These are phyloP conservation scores for Solanum verrucosum DNA, from an alignment of 257 asterid species.

Conservation along the genomic window DNA sequence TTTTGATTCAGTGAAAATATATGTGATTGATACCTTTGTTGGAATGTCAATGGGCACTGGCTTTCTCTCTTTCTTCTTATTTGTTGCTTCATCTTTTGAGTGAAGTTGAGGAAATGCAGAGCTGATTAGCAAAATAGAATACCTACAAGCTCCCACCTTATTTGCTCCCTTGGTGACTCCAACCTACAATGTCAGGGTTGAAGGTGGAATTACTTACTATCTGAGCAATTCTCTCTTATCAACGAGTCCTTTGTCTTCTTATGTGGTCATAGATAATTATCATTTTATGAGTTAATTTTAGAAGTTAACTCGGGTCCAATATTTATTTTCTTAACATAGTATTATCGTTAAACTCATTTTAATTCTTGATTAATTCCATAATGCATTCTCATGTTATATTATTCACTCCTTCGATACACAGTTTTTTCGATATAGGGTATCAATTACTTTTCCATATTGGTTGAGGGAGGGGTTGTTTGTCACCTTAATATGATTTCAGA, in stretches of 20 bases:
- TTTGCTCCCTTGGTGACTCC: background rate
- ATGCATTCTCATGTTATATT: background rate
- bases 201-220: background rate
- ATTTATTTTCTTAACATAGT: background rate
- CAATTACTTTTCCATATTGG: background rate
- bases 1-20: background rate
- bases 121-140: background rate
- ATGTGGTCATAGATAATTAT: background rate
- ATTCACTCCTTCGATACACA: background rate
- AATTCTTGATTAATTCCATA: background rate
- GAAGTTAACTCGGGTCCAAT: background rate
- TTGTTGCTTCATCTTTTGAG: background rate
- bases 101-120: background rate
- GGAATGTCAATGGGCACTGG: background rate
- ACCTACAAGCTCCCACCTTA: background rate
- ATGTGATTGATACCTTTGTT: background rate
- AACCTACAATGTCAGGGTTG: background rate
- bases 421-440: accelerated
- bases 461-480: background rate
- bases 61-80: background rate
- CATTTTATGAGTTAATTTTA: background rate
- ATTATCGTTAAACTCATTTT: background rate
- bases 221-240: background rate
- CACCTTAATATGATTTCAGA: background rate
- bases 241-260: background rate